Percentiles rank a stretch among this genome's conserved stretches.
These are phyloP conservation scores for Suillus variegatus DNA, from an alignment of 768 basidiomycete species.

Conservation along the genomic window DNA sequence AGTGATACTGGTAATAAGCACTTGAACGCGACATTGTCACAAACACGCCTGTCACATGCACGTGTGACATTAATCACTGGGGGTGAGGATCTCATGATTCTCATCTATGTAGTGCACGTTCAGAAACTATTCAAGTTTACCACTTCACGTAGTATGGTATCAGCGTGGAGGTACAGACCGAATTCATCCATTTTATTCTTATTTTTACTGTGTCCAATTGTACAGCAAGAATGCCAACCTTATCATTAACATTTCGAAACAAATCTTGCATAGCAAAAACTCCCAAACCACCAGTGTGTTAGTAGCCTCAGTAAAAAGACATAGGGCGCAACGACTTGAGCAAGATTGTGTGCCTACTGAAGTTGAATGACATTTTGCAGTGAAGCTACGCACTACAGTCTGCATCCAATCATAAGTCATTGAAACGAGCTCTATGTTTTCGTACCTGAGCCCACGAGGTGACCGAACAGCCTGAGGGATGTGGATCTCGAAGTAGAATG, in stretches of 20 bases:
- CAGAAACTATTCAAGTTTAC: neutral
- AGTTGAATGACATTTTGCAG: neutral
- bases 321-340: neutral
- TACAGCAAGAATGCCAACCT: too few relatives aligned
- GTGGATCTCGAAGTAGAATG: neutral
- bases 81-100: neutral
- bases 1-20: neutral
- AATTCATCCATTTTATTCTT: neutral
- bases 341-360: neutral
- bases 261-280: too few relatives aligned
- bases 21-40: constrained; percentile 1
- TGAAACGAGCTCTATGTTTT: too few relatives aligned
- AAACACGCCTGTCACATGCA: constrained; percentile 1
- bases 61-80: neutral
- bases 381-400: neutral
- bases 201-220: too few relatives aligned
- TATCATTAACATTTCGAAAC: too few relatives aligned
- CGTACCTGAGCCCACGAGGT: neutral
- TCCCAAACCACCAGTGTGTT: too few relatives aligned
- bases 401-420: neutral
- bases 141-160: neutral
- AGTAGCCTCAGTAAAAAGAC: too few relatives aligned
- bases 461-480: neutral
- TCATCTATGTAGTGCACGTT: neutral
- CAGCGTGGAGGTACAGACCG: neutral